Base-by-base conservation (phyloP, 371 early-diverging fungal genomes). In the Blakeslea trispora region DNA sequence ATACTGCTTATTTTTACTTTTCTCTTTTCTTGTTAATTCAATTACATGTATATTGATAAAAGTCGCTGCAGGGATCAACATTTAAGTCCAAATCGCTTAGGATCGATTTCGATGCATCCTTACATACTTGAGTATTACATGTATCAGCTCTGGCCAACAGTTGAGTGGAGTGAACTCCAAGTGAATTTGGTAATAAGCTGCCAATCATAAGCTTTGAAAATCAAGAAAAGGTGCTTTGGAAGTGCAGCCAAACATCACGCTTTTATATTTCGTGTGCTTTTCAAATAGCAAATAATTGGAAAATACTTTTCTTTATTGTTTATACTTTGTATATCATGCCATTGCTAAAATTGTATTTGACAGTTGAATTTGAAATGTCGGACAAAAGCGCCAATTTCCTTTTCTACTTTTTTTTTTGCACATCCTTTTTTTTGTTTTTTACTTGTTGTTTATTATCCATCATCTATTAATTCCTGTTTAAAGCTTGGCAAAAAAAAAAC, bases 1-100 rank as follows among this genome's bases (percentile, higher is more conserved):
- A 14, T 18, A 13, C 5, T 2, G n/a, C 1, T 2, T 5, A 5
- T 41, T 43, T 11, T 15, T 46, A 8, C 28, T 22, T 28, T 6
- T 13, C 9, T 37, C 5, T 44, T 28, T 21, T 49, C n/a, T n/a
- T 9, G 40, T 21, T 2, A 8, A 14, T 23, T 5, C 14, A 13
- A 34, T 52, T 78, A 84, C 85, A 85, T 13, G 80, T 58, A 51
- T 74, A 85, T 41, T 71, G 69, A 47, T 73, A 82, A 53, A 77
- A 77, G 32, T 77, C 74, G 2, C 51, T 45, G 45, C 77, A 77
- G 3, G 77, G 77, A 66, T 77, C 64, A 1, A 61, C 50, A 31
- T 64, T 72, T 18, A 74, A 46, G 31, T 77, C 71, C 6, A 74
- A 46, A n/a, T 65, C 65, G 7, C 61, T 51, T 9, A 60, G 17